Evolutionary conservation across 2,329 filamentous ascomycete species (phyloP).

Genomic region (Tolypocladium cylindrosporum): DNA sequence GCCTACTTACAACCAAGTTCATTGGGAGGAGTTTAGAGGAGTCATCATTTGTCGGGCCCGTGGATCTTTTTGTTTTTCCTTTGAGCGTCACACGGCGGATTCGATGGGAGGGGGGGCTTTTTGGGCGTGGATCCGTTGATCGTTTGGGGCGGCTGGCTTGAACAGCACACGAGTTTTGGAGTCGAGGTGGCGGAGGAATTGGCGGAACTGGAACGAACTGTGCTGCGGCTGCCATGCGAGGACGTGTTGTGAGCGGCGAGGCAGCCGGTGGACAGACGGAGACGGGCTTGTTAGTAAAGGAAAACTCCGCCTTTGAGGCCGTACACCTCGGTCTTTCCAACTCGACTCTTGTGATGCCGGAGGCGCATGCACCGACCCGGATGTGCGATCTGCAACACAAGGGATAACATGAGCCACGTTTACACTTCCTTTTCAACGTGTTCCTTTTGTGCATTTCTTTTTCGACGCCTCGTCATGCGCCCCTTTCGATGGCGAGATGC

Average conservation of each 20-base stretch:
- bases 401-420: too few relatives aligned
- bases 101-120: neutral
- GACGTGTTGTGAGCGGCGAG: neutral
- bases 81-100: too few relatives aligned
- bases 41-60: neutral
- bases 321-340: neutral
- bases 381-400: neutral
- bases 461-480: neutral
- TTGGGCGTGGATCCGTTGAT: neutral
- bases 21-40: constrained; percentile 10
- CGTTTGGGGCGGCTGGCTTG: neutral
- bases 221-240: neutral
- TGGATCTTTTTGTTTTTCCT: neutral
- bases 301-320: neutral
- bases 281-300: neutral
- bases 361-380: neutral
- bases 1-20: neutral
- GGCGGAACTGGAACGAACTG: neutral
- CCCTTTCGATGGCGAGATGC: neutral
- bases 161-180: neutral
- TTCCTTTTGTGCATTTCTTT: neutral
- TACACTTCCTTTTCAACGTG: too few relatives aligned
- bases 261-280: neutral
- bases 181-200: neutral
- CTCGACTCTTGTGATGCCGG: neutral